A percentile compares a stretch with the other conserved stretches of the same genome.
Conservation (phyloP, 805 yeast genomes). For the Sungouiella blattae region DNA sequence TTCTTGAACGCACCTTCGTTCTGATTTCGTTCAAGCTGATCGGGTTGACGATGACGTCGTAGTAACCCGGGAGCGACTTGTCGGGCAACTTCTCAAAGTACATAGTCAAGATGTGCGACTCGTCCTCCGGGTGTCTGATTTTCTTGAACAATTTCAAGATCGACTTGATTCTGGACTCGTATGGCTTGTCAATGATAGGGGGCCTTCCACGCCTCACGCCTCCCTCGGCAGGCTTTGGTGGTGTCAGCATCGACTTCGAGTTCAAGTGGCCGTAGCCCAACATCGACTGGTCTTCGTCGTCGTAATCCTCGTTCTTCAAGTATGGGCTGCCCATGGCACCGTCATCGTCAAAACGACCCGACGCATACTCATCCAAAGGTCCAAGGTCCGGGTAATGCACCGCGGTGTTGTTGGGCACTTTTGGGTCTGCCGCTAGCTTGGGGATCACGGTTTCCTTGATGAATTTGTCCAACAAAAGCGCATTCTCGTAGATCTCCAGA, state of each 20-base stretch:
- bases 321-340: conserved; percentile 9
- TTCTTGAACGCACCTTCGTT: conserved; percentile 80
- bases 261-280: conserved; percentile 3
- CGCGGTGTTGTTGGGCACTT: conserved; percentile 29
- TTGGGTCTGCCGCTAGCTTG: conserved; percentile 40
- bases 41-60: conserved; percentile 52
- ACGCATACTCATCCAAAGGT: conserved; percentile 37
- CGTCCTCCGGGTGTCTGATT: conserved; percentile 50
- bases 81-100: conserved; percentile 85
- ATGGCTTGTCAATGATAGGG: conserved; percentile 86
- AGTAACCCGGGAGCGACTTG: conserved; percentile 52
- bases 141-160: conserved; percentile 79
- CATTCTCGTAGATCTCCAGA: conserved; percentile 66
- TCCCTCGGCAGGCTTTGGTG: conserved; percentile 20
- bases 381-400: conserved; percentile 65
- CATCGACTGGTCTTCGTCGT: conserved; percentile 13
- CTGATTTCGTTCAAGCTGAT: conserved; percentile 70
- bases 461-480: conserved; percentile 53
- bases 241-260: conserved; percentile 1
- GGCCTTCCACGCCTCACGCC: conserved; percentile 85
- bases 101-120: conserved; percentile 48
- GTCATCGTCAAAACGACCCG: conserved; percentile 10
- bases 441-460: conserved; percentile 48
- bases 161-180: conserved; percentile 87
- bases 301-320: conserved; percentile 12